Conservation (phyloP, 352 stramenopile species). For the Globisporangium perplexum region DNA sequence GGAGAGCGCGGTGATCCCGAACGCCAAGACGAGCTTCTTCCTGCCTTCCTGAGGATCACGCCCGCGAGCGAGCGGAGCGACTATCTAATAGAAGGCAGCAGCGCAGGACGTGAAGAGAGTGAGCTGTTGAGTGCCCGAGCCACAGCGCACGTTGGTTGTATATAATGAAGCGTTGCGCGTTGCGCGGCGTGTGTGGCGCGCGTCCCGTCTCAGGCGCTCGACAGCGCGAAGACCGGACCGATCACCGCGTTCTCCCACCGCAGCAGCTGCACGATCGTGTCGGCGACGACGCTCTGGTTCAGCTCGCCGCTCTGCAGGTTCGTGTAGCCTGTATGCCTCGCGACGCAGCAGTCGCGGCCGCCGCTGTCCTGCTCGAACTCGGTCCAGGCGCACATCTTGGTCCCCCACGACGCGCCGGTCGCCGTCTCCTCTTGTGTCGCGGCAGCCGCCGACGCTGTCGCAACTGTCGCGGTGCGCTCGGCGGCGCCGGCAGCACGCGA, state of each 20-base stretch:
- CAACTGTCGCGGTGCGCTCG: background rate
- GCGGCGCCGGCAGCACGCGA: background rate
- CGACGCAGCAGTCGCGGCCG: constrained; percentile 18
- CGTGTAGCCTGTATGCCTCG: constrained; percentile 8
- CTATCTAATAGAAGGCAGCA: constrained; percentile 1
- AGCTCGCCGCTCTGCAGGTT: constrained; percentile 8
- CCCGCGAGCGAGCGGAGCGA: background rate
- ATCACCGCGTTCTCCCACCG: constrained; percentile 55
- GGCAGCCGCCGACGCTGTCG: too few relatives aligned
- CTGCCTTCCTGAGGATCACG: constrained; percentile 1
- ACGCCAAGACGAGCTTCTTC: constrained; percentile 8
- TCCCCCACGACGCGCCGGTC: background rate
- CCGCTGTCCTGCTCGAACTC: constrained; percentile 8
- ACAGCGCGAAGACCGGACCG: constrained; percentile 25
- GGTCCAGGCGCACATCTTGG: constrained; percentile 7
- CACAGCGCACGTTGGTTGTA: background rate
- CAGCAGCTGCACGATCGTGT: constrained; percentile 49
- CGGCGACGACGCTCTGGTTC: constrained; percentile 29
- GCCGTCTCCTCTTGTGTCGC: constrained; percentile 7
- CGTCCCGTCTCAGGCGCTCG: constrained; percentile 1
- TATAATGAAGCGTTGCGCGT: background rate
- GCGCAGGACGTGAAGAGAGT: too few relatives aligned
- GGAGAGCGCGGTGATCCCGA: constrained; percentile 45
- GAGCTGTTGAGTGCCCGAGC: too few relatives aligned
- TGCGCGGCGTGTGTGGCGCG: background rate